Conservation (phyloP, 2,329 filamentous ascomycete species). For the Stagonosporopsis chrysanthemi region DNA sequence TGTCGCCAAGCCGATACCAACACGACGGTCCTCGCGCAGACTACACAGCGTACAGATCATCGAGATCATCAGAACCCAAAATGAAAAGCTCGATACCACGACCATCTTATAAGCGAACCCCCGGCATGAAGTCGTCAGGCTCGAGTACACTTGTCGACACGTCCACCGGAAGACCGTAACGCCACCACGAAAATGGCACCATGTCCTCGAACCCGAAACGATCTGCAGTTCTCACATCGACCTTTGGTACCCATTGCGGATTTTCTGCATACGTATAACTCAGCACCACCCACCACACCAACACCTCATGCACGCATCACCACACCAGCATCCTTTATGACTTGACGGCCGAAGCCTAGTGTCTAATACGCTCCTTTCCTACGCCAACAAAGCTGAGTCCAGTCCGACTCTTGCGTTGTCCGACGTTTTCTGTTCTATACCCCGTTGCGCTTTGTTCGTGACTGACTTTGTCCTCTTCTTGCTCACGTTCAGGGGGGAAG, state of each 20-base stretch:
- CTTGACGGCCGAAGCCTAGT: conserved; percentile 28
- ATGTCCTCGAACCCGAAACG: conserved; percentile 21
- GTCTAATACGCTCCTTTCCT: conserved; percentile 39
- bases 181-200: conserved; percentile 44
- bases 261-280: conserved; percentile 13
- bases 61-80: background rate
- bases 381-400: conserved; percentile 1
- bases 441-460: conserved; percentile 23
- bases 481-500: conserved; percentile 1
- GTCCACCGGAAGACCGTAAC: conserved; percentile 34
- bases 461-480: conserved; percentile 17
- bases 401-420: conserved; percentile 14
- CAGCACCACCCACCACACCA: background rate
- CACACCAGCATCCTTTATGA: conserved; percentile 19
- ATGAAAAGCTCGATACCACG: conserved; percentile 23
- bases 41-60: conserved; percentile 2
- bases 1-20: background rate
- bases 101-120: conserved; percentile 27
- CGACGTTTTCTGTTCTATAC: conserved; percentile 36
- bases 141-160: conserved; percentile 43
- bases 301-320: background rate
- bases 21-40: conserved; percentile 9
- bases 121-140: conserved; percentile 33
- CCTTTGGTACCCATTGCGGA: conserved; percentile 38
- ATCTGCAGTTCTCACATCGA: conserved; percentile 33